Evolutionary conservation across 352 stramenopile genomes (phyloP), one percentile per base, ranked within the genome.

Genomic region (Phytophthora podocarpi): DNA sequence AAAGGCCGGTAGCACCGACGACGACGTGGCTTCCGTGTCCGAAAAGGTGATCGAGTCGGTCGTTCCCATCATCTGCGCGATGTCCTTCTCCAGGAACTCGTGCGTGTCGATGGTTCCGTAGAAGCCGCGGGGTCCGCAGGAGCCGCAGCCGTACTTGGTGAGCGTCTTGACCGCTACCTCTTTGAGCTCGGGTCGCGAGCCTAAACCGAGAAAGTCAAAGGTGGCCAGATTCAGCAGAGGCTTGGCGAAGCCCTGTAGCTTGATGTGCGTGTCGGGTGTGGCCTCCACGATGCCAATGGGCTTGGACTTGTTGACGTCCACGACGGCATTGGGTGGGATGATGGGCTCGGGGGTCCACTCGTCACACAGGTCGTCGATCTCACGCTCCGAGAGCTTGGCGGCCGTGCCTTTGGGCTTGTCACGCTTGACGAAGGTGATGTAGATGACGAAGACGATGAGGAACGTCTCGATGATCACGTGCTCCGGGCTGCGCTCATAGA

Each of bases 401-500:
- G 58, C 64, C 6, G 72, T 65, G n/a, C 72, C 63, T 47, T 80
- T 83, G 6, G 82, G 81, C 61, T 87, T 86, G 59, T 89, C 82
- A 28, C 82, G 83, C 72, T 94, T 94, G 43, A 92, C 68, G 27
- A 99, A 78, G 10, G 98, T 81, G 57, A 99, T 92, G 76, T 97
- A 98, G 21, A 98, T 66, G 45, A 98, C 94, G 59, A 98, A 98
- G 18, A 93, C 74, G 37, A 99, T 96, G n/a, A 99, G 77, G 23
- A 97, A 91, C 28, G 96, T 99, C 86, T 99, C 97, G 37, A 99
- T 96, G 37, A 98, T 90, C 35, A 99, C 96, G 66, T 99, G 97
- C 57, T 98, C 78, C 3, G 96, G 96, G 43, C 75, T 90, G 55
- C 84, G 82, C 58, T 83, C 73, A 67, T 92, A 95, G 62, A 95